These are phyloP conservation scores for Cryptococcus sp. DNA, from an alignment of 1,284 basidiomycete genomes.

Conservation along the genomic window DNA sequence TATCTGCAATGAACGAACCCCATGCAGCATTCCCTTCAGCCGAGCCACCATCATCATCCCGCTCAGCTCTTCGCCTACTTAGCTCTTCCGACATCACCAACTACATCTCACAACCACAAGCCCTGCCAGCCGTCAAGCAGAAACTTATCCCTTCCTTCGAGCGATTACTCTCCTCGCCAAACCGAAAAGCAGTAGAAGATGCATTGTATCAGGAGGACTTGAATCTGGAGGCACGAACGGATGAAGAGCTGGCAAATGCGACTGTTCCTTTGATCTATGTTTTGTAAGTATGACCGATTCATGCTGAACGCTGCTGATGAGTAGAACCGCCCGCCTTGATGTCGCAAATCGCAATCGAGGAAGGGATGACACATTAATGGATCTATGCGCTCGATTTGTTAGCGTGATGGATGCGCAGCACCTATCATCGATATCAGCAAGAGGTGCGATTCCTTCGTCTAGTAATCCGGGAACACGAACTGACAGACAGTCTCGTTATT, in stretches of 20 bases:
- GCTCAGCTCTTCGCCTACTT: neutral
- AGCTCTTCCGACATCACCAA: slow-evolving; percentile 7
- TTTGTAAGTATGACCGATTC: slow-evolving; percentile 19
- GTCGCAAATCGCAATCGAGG: neutral
- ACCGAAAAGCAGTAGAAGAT: slow-evolving; percentile 2
- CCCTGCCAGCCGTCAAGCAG: neutral
- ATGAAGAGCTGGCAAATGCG: slow-evolving; percentile 11
- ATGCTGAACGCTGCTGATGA: neutral
- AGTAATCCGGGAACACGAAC: neutral
- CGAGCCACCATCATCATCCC: slow-evolving; percentile 2
- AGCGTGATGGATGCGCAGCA: slow-evolving; percentile 9
- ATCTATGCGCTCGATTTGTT: neutral
- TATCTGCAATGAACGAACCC: neutral
- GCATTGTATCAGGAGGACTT: slow-evolving; percentile 12
- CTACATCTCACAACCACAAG: slow-evolving; percentile 1
- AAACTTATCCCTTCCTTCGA: slow-evolving; percentile 8
- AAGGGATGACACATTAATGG: slow-evolving; percentile 1
- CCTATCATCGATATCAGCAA: slow-evolving; percentile 5
- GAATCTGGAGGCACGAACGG: slow-evolving; percentile 11
- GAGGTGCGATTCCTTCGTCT: slow-evolving; percentile 11
- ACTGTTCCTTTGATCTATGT: slow-evolving; percentile 30
- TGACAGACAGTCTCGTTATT: slow-evolving; percentile 20
- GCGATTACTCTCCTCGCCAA: neutral
- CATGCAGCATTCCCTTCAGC: slow-evolving; percentile 13
- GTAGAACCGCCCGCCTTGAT: neutral